phyloP scores from a whole-genome alignment of 2,329 filamentous ascomycete species.

The Fusarium camptoceras region DNA sequence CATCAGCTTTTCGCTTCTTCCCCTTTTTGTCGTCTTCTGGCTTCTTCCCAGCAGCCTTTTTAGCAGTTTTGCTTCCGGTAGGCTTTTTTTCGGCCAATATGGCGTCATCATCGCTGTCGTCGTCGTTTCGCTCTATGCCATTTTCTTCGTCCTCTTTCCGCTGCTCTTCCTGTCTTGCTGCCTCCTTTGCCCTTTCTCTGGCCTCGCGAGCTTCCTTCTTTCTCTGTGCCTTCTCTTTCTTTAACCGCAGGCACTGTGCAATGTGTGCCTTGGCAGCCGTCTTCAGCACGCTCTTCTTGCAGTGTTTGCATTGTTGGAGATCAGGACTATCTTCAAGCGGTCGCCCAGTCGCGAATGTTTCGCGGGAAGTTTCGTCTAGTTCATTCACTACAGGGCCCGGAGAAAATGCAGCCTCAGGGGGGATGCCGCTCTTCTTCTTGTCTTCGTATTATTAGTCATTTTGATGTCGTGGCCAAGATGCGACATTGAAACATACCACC shows the following conservation, averaged over 20 bases:
- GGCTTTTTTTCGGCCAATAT: constrained; percentile 57
- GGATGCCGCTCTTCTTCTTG: constrained; percentile 64
- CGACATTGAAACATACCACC: constrained; percentile 64
- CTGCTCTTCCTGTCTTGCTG: constrained; percentile 68
- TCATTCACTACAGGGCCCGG: constrained; percentile 71
- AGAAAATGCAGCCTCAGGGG: constrained; percentile 58
- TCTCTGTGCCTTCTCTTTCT: constrained; percentile 82
- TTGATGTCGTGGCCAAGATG: neutral
- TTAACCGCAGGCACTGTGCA: constrained; percentile 83
- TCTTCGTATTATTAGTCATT: constrained; percentile 54
- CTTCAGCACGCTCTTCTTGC: constrained; percentile 87
- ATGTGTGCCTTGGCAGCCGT: constrained; percentile 83
- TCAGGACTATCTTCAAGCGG: constrained; percentile 85
- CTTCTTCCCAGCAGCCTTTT: constrained; percentile 77
- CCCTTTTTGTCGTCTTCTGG: constrained; percentile 74
- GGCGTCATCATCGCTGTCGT: constrained; percentile 60
- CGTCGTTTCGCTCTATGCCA: constrained; percentile 62
- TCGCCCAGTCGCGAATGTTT: constrained; percentile 83
- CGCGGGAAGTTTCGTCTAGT: constrained; percentile 79
- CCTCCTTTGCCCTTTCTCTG: constrained; percentile 72
- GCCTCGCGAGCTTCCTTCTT: constrained; percentile 82
- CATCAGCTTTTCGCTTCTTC: constrained; percentile 83
- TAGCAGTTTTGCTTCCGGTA: constrained; percentile 58
- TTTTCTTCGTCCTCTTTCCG: constrained; percentile 63
- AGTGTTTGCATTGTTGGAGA: constrained; percentile 89